These are phyloP conservation scores for Fusarium torreyae DNA, from an alignment of 2,329 filamentous ascomycete species.

Conservation along the genomic window DNA sequence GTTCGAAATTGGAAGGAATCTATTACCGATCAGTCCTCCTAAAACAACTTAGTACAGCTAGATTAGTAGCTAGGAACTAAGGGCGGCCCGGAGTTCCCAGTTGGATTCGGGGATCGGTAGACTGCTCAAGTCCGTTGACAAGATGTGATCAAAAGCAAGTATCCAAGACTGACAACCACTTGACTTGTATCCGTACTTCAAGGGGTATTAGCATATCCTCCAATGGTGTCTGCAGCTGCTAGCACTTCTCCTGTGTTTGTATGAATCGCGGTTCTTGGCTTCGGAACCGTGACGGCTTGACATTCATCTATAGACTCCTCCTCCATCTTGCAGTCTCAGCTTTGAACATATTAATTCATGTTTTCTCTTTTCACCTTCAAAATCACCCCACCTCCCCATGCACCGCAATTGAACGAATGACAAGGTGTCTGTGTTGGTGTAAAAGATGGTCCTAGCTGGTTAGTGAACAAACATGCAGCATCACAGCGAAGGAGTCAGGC, in stretches of 20 bases:
- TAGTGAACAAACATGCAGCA: not conserved
- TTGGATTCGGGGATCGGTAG: not conserved
- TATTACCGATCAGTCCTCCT: too few relatives aligned
- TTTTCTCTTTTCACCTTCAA: not conserved
- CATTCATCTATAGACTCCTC: not conserved
- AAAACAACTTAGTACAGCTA: not conserved
- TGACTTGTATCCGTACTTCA: not conserved
- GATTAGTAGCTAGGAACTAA: not conserved
- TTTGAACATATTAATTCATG: not conserved
- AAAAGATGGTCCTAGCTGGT: not conserved
- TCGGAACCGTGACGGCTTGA: not conserved
- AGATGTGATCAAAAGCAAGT: not conserved
- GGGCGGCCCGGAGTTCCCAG: not conserved
- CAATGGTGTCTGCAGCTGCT: not conserved
- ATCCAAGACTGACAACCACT: not conserved
- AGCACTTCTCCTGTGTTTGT: not conserved
- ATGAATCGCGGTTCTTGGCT: not conserved
- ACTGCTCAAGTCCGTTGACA: not conserved
- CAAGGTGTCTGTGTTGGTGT: not conserved
- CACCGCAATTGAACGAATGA: not conserved
- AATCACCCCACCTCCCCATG: not conserved
- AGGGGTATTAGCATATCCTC: not conserved
- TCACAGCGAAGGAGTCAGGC: not conserved
- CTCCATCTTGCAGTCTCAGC: not conserved
- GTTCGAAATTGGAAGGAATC: too few relatives aligned